These are phyloP conservation scores for Tricholomella constricta DNA, from an alignment of 768 basidiomycete genomes.

Conservation along the genomic window DNA sequence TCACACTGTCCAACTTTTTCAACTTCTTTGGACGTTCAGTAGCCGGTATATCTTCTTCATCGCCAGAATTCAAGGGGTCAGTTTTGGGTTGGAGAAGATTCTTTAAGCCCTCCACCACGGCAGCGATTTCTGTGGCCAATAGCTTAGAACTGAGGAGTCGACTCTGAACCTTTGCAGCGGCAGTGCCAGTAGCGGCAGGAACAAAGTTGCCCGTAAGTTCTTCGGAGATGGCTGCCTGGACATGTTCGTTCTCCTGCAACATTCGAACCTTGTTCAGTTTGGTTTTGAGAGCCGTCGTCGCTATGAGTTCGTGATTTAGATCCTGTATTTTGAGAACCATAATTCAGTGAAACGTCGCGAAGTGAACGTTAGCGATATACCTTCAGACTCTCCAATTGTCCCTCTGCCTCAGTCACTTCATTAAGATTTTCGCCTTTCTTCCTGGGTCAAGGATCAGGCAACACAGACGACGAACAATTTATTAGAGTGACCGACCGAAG, in stretches of 20 bases:
- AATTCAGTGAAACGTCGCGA: conserved; percentile 5
- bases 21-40: conserved; percentile 23
- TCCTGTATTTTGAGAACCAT: conserved; percentile 38
- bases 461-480: background rate
- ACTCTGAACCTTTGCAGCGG: conserved; percentile 62
- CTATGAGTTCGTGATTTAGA: conserved; percentile 58
- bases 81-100: conserved; percentile 37
- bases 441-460: conserved; percentile 23
- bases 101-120: conserved; percentile 52
- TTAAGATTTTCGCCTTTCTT: conserved; percentile 38
- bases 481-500: conserved; percentile 47
- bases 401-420: conserved; percentile 52
- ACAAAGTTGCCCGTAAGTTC: conserved; percentile 43
- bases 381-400: conserved; percentile 65
- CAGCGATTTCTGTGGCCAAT: conserved; percentile 60
- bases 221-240: conserved; percentile 45
- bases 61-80: conserved; percentile 13
- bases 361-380: conserved; percentile 35
- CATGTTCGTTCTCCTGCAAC: conserved; percentile 49
- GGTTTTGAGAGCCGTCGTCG: conserved; percentile 63
- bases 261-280: conserved; percentile 75
- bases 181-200: conserved; percentile 41
- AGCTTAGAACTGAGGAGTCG: conserved; percentile 77
- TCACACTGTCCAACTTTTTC: conserved; percentile 21
- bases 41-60: conserved; percentile 11